Conservation (phyloP, 495 filamentous ascomycete genomes). For the Hypoxylon rickii region DNA sequence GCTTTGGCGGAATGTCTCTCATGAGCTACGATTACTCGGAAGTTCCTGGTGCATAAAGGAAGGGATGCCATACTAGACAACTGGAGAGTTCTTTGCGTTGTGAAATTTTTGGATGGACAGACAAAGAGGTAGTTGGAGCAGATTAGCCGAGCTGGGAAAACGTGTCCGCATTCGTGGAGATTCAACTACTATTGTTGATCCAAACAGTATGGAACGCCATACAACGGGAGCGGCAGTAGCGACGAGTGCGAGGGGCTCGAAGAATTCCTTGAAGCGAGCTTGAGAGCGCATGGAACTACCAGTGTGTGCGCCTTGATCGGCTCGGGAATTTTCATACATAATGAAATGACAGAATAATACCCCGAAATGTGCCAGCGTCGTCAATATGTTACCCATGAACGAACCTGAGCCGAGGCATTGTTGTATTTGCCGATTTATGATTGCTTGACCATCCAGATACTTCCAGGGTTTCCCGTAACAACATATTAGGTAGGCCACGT, state of each 20-base stretch:
- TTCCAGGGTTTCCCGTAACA: too few species aligned
- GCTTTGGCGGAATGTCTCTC: slow-evolving; percentile 10
- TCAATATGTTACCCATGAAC: background rate
- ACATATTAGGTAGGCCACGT: too few species aligned
- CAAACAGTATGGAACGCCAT: background rate
- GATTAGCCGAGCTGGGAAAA: slow-evolving; percentile 4
- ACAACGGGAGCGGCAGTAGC: background rate
- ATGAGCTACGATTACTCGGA: slow-evolving; percentile 17
- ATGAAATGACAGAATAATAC: slow-evolving; percentile 32
- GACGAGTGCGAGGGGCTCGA: too few species aligned
- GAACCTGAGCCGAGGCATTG: too few species aligned
- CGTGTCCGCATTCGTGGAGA: background rate
- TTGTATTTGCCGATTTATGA: too few species aligned
- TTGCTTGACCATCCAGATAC: too few species aligned
- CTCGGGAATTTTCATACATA: slow-evolving; percentile 24
- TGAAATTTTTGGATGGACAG: slow-evolving; percentile 20
- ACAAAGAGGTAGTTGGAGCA: background rate
- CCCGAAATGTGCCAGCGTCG: slow-evolving; percentile 3
- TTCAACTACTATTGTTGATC: background rate
- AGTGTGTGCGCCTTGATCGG: slow-evolving; percentile 20
- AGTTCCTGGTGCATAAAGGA: slow-evolving; percentile 7
- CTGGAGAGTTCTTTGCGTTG: slow-evolving; percentile 17
- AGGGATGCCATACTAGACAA: slow-evolving; percentile 13
- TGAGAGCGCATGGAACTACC: slow-evolving; percentile 3
- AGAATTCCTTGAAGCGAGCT: slow-evolving; percentile 3